Evolutionary conservation across 2,329 filamentous ascomycete genomes (phyloP), one percentile per base, ranked within the genome.

Genomic region (Nothopassalora personata): DNA sequence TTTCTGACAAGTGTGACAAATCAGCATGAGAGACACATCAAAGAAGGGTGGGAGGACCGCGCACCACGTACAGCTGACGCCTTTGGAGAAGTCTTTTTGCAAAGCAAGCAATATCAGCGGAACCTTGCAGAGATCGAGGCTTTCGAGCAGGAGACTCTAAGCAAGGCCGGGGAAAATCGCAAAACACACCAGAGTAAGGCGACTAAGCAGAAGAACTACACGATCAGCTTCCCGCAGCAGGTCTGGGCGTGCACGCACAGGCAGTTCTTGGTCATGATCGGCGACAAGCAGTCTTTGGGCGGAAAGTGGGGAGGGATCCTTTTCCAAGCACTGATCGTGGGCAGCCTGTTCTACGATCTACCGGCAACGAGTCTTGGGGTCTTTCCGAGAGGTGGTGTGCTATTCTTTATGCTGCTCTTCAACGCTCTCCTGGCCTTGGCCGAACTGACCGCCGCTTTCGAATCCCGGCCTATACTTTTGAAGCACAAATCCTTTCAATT

Each of bases 381-480:
- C 78, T 94, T 86, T 77, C 82, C 84, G 67, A 85, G 90, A 60
- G 89, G 88, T 64, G 86, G 88, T 50, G 80, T 95, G 28, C 79
- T 96, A 54, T 96, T 95, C 83, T 94, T 95, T 70, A 89, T 89
- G 65, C 86, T 91, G 69, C 79, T 96, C 59, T 86, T 93, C 79
- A 95, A 93, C 72, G 52, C 52, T 9, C 36, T 54, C 11, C 52
- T 54, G 15, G 52, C 52, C 79, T 0, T 89, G 78, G 81, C 85
- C 0, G 86, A 90, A 69, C 85, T 89, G 1, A 86, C 80, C 0
- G 79, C 83, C 23, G 68, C 77, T 13, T 79, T 77, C 60, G 70
- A 69, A 6, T 75, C 77, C 54, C 71, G 52, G 18, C 88, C 89
- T 1, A 95, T 96, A 67, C 90, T 96, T 60, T 90, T 96, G 71